Evolutionary conservation across 179 eudicot genomes (phyloP).

Genomic region (Sideroxylon spinosum): DNA sequence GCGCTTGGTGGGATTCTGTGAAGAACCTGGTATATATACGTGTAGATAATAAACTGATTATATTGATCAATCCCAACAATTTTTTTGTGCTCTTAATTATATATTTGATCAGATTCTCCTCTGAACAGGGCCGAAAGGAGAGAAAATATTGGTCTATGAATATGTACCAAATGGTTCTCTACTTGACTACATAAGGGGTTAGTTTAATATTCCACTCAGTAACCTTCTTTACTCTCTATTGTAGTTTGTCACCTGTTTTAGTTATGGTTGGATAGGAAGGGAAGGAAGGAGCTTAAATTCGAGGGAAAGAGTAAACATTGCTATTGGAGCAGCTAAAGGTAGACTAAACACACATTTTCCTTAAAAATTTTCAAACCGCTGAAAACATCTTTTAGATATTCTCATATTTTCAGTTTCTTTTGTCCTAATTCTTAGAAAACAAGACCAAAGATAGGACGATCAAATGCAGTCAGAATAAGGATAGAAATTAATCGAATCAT

Average conservation of each 20-base stretch:
- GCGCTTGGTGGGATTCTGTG: conserved; percentile 42
- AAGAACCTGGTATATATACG: conserved; percentile 27
- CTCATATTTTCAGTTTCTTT: too few species aligned
- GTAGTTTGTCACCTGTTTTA: neutral
- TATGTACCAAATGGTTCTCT: conserved; percentile 44
- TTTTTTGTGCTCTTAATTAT: neutral
- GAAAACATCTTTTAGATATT: neutral
- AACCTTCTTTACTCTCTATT: neutral
- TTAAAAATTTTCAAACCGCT: neutral
- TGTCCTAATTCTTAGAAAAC: too few species aligned
- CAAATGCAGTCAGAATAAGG: too few species aligned
- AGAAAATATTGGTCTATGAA: conserved; percentile 40
- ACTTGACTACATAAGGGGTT: conserved; percentile 46
- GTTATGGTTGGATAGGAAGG: conserved; percentile 25
- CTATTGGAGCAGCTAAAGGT: conserved; percentile 56
- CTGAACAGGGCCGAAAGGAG: conserved; percentile 27
- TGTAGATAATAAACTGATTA: neutral
- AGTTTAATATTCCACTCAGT: neutral
- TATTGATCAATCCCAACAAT: neutral
- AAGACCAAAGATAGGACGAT: too few species aligned
- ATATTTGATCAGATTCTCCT: neutral
- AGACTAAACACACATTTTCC: neutral
- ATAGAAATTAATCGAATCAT: too few species aligned
- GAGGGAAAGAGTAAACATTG: conserved; percentile 47
- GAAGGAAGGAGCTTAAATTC: conserved; percentile 38